Evolutionary conservation across 225 moss, liverwort and hornwort genomes (phyloP).

Genomic region (Physcomitrellopsis africana): DNA sequence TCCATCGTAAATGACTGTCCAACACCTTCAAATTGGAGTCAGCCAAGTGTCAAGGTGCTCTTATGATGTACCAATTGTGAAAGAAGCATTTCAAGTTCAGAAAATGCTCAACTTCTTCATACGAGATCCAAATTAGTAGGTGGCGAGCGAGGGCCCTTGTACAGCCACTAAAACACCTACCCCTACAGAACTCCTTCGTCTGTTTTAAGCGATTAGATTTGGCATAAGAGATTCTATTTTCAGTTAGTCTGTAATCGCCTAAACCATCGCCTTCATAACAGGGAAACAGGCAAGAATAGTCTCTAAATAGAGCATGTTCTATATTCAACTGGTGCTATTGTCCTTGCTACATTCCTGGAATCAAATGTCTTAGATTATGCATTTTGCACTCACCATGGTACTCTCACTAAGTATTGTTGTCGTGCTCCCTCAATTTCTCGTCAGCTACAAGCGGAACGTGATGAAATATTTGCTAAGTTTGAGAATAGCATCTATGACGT

Average conservation of each 20-base stretch:
- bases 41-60: background rate
- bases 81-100: background rate
- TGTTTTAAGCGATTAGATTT: no score
- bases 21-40: background rate
- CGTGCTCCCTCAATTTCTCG: background rate
- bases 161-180: no score
- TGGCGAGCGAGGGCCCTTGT: no score
- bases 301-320: background rate
- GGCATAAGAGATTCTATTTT: no score
- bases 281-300: no score
- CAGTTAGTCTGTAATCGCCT: no score
- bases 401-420: background rate
- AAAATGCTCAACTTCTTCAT: background rate
- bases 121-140: background rate
- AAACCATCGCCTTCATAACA: no score
- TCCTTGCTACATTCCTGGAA: background rate
- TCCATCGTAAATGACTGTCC: background rate
- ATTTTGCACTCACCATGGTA: background rate
- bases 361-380: background rate
- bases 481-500: slow-evolving; percentile 77
- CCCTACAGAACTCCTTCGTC: no score
- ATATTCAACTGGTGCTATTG: background rate
- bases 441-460: slow-evolving; percentile 72
- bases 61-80: no score
- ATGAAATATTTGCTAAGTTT: slow-evolving; percentile 82